Evolutionary conservation across 2,329 filamentous ascomycete genomes (phyloP).

Genomic region (Ustulina deusta): DNA sequence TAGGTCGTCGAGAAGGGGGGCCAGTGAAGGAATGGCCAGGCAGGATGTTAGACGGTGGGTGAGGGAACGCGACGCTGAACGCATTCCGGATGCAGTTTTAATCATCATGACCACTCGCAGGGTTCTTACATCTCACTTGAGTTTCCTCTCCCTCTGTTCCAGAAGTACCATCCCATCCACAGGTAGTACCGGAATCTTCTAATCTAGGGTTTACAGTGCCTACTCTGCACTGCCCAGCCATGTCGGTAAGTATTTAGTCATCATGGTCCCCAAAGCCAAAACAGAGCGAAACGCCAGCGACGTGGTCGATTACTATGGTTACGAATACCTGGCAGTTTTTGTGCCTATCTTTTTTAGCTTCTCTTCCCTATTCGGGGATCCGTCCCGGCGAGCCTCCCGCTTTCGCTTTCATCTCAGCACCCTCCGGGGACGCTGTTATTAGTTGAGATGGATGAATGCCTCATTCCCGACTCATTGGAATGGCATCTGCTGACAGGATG

Average conservation of each 20-base stretch:
- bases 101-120: slow-evolving; percentile 40
- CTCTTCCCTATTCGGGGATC: slow-evolving; percentile 26
- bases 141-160: slow-evolving; percentile 9
- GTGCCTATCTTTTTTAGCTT: slow-evolving; percentile 22
- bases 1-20: slow-evolving; percentile 7
- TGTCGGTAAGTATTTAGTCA: slow-evolving; percentile 21
- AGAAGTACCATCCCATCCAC: background rate
- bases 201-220: background rate
- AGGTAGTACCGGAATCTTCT: slow-evolving; percentile 39
- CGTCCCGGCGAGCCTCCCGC: slow-evolving; percentile 24
- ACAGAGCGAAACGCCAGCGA: slow-evolving; percentile 37
- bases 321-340: slow-evolving; percentile 21
- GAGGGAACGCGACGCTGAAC: slow-evolving; percentile 30
- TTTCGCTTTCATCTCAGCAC: slow-evolving; percentile 24
- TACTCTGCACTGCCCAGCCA: background rate
- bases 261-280: slow-evolving; percentile 32
- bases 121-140: slow-evolving; percentile 31
- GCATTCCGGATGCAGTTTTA: slow-evolving; percentile 38
- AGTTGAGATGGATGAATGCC: slow-evolving; percentile 12
- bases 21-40: background rate
- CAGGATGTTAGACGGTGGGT: slow-evolving; percentile 14
- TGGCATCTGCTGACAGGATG: background rate
- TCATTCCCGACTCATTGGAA: slow-evolving; percentile 30
- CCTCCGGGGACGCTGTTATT: background rate
- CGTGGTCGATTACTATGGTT: slow-evolving; percentile 35